A percentile compares a stretch with the other conserved stretches of the same genome.
These are phyloP conservation scores for Penicillium digitatum DNA, from an alignment of 2,329 filamentous ascomycete species.

Conservation along the genomic window DNA sequence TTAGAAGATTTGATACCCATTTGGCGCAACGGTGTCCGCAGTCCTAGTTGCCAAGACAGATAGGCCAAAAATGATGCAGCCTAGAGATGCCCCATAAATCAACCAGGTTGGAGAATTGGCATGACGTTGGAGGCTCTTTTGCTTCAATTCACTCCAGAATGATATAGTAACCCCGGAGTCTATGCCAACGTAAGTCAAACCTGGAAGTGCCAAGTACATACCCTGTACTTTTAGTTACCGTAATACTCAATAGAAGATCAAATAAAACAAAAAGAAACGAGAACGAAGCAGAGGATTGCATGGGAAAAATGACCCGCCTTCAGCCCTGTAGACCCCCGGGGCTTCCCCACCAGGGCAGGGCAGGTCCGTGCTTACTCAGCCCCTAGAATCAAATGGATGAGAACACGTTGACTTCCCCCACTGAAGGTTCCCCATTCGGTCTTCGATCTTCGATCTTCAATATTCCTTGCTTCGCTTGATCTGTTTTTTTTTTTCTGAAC, in stretches of 20 bases:
- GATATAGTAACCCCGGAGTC: neutral
- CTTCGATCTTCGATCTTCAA: constrained; percentile 11
- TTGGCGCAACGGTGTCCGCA: constrained; percentile 7
- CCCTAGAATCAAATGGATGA: constrained; percentile 19
- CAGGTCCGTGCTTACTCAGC: constrained; percentile 20
- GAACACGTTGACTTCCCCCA: constrained; percentile 26
- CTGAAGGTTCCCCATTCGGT: constrained; percentile 14
- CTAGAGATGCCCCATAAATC: constrained; percentile 20
- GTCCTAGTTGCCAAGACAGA: constrained; percentile 12
- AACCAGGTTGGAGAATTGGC: constrained; percentile 4
- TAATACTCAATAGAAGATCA: neutral
- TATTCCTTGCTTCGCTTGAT: neutral
- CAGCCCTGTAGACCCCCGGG: constrained; percentile 19
- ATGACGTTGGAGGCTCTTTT: neutral
- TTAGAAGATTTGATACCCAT: constrained; percentile 3
- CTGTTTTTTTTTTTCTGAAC: constrained; percentile 1
- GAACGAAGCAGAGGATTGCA: neutral
- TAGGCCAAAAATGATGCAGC: constrained; percentile 22
- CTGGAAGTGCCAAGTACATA: neutral
- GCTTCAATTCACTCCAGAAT: neutral
- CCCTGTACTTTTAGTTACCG: neutral
- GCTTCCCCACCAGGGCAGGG: neutral
- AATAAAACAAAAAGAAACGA: neutral
- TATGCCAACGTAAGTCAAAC: neutral
- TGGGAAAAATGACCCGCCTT: constrained; percentile 7